These are phyloP conservation scores for Pseudogymnoascus sp. DNA, from an alignment of 2,329 filamentous ascomycete genomes.

Conservation along the genomic window DNA sequence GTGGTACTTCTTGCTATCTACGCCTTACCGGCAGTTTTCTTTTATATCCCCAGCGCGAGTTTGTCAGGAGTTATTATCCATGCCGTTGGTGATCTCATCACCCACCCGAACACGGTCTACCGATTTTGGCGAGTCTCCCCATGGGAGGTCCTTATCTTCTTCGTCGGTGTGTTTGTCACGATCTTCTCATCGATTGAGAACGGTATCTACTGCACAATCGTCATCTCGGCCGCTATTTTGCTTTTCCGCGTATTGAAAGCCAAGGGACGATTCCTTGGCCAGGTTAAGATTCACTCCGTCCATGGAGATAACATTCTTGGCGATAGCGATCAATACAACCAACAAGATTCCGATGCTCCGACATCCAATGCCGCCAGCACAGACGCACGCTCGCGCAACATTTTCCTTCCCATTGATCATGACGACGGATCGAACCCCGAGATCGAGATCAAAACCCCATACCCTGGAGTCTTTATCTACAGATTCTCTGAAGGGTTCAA, in stretches of 20 bases:
- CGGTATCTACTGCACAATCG: slow-evolving; percentile 83
- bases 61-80: slow-evolving; percentile 91
- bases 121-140: slow-evolving; percentile 94
- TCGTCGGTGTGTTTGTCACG: slow-evolving; percentile 83
- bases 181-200: slow-evolving; percentile 84
- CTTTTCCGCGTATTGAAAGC: slow-evolving; percentile 79
- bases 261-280: slow-evolving; percentile 74
- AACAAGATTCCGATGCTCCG: neutral
- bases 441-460: slow-evolving; percentile 69
- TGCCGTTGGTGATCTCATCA: slow-evolving; percentile 87
- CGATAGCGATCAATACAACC: slow-evolving; percentile 38
- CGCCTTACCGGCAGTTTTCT: slow-evolving; percentile 80
- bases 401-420: slow-evolving; percentile 82
- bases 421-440: slow-evolving; percentile 85
- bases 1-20: slow-evolving; percentile 88
- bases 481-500: slow-evolving; percentile 92
- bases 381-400: slow-evolving; percentile 54
- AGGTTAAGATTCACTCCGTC: slow-evolving; percentile 75
- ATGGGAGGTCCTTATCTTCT: slow-evolving; percentile 84
- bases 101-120: slow-evolving; percentile 82
- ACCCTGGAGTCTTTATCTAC: slow-evolving; percentile 93
- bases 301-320: slow-evolving; percentile 66
- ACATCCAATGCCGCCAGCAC: slow-evolving; percentile 8
- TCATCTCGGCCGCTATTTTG: slow-evolving; percentile 66
- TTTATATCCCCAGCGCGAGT: slow-evolving; percentile 76